These are phyloP conservation scores for Suhomyces yuchorum DNA, from an alignment of 1,139 yeast genomes.

Conservation along the genomic window DNA sequence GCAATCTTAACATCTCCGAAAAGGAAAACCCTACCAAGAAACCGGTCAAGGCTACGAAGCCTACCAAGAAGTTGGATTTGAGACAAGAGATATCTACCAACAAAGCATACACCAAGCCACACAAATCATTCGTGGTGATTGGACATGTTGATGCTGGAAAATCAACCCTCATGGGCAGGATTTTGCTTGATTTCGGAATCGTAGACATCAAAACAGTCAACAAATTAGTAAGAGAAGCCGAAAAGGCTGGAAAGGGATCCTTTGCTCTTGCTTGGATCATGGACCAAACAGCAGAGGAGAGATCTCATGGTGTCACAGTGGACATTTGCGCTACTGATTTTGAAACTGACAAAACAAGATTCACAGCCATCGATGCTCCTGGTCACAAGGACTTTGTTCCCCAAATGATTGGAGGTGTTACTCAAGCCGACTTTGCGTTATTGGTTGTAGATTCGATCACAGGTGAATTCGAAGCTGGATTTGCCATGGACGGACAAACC, in stretches of 20 bases:
- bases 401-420: conserved; percentile 55
- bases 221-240: conserved; percentile 78
- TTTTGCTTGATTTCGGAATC: conserved; percentile 77
- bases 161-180: conserved; percentile 89
- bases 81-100: conserved; percentile 38
- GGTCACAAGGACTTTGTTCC: conserved; percentile 55
- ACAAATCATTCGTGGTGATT: conserved; percentile 76
- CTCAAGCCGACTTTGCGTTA: conserved; percentile 68
- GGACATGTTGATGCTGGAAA: conserved; percentile 99
- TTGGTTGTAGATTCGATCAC: conserved; percentile 76
- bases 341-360: conserved; percentile 63
- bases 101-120: conserved; percentile 54
- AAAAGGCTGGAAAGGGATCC: conserved; percentile 82
- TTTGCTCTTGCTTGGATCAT: conserved; percentile 97
- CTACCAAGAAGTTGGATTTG: conserved; percentile 43
- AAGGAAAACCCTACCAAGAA: conserved; percentile 14
- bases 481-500: conserved; percentile 86
- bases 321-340: conserved; percentile 87
- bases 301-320: conserved; percentile 88
- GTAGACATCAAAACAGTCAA: conserved; percentile 78
- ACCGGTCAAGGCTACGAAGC: conserved; percentile 38
- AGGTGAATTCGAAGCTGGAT: conserved; percentile 90
- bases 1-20: conserved; percentile 27
- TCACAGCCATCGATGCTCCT: conserved; percentile 95
- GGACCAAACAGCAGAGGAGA: conserved; percentile 94